Conservation (phyloP, 2,329 filamentous ascomycete species). For the Fusarium sp. region DNA sequence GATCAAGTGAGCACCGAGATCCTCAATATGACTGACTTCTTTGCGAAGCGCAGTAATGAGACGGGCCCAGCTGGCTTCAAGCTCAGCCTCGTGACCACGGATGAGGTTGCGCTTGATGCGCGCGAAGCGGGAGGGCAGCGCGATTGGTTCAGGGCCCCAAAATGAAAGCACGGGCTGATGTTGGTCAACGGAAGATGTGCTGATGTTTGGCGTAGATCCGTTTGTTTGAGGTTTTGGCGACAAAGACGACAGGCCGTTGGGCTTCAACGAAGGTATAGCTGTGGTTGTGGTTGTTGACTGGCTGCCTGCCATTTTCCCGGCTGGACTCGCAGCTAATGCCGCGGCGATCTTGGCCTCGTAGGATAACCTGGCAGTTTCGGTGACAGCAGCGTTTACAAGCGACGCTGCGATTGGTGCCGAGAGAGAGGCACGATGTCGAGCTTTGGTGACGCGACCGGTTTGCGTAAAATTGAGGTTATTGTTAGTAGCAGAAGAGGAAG, state of each 20-base stretch:
- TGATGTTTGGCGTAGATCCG: constrained; percentile 24
- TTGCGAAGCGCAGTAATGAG: constrained; percentile 66
- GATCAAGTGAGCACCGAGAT: constrained; percentile 66
- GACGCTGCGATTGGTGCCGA: constrained; percentile 43
- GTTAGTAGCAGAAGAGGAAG: not conserved
- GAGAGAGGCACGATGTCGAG: constrained; percentile 42
- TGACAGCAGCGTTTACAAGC: constrained; percentile 40
- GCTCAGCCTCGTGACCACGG: constrained; percentile 67
- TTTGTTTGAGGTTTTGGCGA: constrained; percentile 24
- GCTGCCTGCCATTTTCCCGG: constrained; percentile 30
- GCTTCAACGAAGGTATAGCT: constrained; percentile 37
- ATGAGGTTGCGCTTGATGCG: constrained; percentile 70
- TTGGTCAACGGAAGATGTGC: constrained; percentile 53
- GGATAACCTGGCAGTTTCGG: constrained; percentile 42
- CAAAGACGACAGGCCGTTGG: constrained; percentile 26
- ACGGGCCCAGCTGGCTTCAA: constrained; percentile 70
- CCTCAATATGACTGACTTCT: constrained; percentile 68
- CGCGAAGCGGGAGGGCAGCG: constrained; percentile 72
- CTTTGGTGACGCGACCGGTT: constrained; percentile 49
- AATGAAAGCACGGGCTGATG: constrained; percentile 69
- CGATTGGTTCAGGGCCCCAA: constrained; percentile 70
- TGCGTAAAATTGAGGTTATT: constrained; percentile 41
- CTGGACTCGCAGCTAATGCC: constrained; percentile 32
- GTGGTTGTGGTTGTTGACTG: constrained; percentile 37
- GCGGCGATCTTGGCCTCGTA: constrained; percentile 42